Evolutionary conservation across 495 filamentous ascomycete genomes (phyloP), one percentile per base, ranked within the genome.

Genomic region (Sphaerosporella brunnea): DNA sequence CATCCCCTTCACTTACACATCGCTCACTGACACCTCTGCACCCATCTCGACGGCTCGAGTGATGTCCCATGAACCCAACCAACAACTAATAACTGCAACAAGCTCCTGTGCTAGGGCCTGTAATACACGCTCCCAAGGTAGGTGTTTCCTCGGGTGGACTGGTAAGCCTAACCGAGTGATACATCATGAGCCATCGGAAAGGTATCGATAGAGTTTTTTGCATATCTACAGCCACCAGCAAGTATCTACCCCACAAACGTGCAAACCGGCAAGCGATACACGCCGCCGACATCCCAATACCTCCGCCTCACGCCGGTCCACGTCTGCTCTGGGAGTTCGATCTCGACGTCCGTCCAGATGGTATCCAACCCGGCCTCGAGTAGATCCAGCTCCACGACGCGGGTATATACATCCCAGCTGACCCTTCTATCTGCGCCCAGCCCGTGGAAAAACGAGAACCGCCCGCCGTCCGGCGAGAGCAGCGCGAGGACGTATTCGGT

Each of bases 391-490:
- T 96, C 90, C 11, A 80, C 74, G 5, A 97, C 84, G 63, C 85
- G 87, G 35, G 77, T 78, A 62, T 97, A 96, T 2, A 96, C 86
- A 69, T 96, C 90, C 59, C 95, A 94, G 62, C 83, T 88, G 43
- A 94, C 78, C 58, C 80, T 74, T 21, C 88, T 69, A 68, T 97
- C 90, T 3, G 92, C 90, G 0, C 90, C 90, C 50, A 96, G 73
- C 0, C 90, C 90, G 61, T 96, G 90, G 63, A 96, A 97, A 67
- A 94, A 96, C 18, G 85, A 76, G 66, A 92, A 97, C 15, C 67
- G 73, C 0, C 87, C 83, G 5, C 55, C 58, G 8, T 62, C 65
- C 38, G 71, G 65, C 58, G 81, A 79, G 2, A 97, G 65, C 35
- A 96, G 60, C 0, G 73, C 78, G 38, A 92, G 80, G 0, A 95